Base-by-base conservation (phyloP, 176 grass and related monocot genomes). In the Metroxylon sagu region DNA sequence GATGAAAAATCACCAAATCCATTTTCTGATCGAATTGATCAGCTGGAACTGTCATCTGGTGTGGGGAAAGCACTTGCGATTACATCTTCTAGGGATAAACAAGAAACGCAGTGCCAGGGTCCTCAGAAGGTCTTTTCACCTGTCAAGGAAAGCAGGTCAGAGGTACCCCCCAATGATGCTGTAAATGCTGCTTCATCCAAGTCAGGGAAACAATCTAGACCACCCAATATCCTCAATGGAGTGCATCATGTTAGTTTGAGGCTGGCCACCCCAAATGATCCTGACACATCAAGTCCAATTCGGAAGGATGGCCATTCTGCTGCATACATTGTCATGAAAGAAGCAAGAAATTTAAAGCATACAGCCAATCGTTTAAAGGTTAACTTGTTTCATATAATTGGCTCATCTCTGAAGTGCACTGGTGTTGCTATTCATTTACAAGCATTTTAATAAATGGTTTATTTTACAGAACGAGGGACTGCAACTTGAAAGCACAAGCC, bases 321-420 rank as follows among this genome's bases (percentile, higher is more conserved):
- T 61, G 80, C 61, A 64, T 50, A 57, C 64, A 56, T 68, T 23
- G 49, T 76, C 54, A 48, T 97, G 74, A 97, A 91, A 69, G 92
- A 97, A 77, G 92, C 92, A 76, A 79, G 83, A 60, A 73, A 76
- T 87, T 68, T 97, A 50, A 97, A 97, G 51, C 87, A 91, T 50
- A 67, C 69, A 58, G 89, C 87, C 61, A 81, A 97, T 61, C 87
- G 81, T 55, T 70, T 97, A 61, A 91, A 97, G 87, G 92, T 97
- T 63, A 69, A 18, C 48, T 25, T 54, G 55, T 62, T 65, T 59
- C 67, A 43, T 43, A 43, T 12, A 14, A 43, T 43, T 43, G 8
- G 7, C 10, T 43, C 10, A 14, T 43, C 12, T 39, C 12, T 43
- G 7, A 43, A 10, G 35, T 43, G 35, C 35, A 43, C 35, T 43